These are phyloP conservation scores for Rugosomyces carneus DNA, from an alignment of 1,284 basidiomycete genomes.

Conservation along the genomic window DNA sequence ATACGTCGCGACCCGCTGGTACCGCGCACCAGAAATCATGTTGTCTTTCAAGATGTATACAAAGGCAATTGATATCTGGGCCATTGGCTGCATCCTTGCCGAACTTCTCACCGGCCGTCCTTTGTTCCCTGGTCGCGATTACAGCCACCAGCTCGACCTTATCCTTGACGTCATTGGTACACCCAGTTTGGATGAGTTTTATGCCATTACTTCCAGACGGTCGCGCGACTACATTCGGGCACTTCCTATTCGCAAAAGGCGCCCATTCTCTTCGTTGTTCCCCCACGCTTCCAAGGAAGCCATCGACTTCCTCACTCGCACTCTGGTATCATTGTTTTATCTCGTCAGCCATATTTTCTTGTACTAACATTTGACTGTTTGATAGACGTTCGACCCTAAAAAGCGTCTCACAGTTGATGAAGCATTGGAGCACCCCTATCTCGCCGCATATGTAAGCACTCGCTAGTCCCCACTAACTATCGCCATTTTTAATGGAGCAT, in stretches of 20 bases:
- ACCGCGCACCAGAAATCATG: constrained; percentile 95
- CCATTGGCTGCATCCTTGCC: constrained; percentile 93
- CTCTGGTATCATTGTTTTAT: constrained; percentile 49
- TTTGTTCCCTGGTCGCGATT: constrained; percentile 94
- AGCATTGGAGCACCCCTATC: constrained; percentile 76
- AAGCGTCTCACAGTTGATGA: constrained; percentile 83
- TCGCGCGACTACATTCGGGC: constrained; percentile 89
- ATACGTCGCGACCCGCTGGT: constrained; percentile 94
- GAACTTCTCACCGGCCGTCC: constrained; percentile 95
- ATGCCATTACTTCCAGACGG: constrained; percentile 80
- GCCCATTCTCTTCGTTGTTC: constrained; percentile 74
- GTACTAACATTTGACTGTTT: constrained; percentile 3
- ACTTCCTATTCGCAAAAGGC: constrained; percentile 81
- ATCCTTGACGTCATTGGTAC: constrained; percentile 85
- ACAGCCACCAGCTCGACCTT: constrained; percentile 90
- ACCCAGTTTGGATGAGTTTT: constrained; percentile 87
- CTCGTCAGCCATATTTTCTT: neutral
- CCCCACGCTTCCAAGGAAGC: constrained; percentile 80
- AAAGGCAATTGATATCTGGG: constrained; percentile 93
- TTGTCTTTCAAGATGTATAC: constrained; percentile 95
- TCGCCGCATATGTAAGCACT: constrained; percentile 49
- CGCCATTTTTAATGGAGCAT: constrained; percentile 1
- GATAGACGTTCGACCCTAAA: constrained; percentile 77
- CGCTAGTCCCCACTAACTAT: neutral
- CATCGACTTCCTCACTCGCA: constrained; percentile 80